phyloP scores from a whole-genome alignment of 2,329 filamentous ascomycete species.

The Cladobotryum protrusum region DNA sequence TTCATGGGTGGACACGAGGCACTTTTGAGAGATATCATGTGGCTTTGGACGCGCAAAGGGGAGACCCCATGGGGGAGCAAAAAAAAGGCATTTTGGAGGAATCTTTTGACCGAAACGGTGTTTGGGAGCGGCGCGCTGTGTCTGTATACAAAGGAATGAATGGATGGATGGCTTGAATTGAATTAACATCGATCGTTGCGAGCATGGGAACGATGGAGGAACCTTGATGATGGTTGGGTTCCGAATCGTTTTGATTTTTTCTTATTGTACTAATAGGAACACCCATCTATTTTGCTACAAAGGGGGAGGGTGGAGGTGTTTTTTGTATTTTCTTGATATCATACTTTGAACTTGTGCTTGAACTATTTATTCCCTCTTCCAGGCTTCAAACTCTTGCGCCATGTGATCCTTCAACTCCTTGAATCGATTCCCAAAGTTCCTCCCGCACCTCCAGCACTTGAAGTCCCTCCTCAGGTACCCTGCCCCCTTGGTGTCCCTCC shows the following conservation, averaged over 20 bases:
- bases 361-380: conserved; percentile 55
- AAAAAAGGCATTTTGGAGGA: too few species aligned
- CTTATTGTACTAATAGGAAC: background rate
- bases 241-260: too few species aligned
- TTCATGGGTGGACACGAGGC: background rate
- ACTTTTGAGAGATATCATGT: too few species aligned
- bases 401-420: conserved; percentile 69
- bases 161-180: background rate
- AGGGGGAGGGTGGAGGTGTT: background rate
- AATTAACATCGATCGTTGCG: too few species aligned
- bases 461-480: conserved; percentile 61
- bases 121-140: too few species aligned
- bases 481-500: conserved; percentile 50
- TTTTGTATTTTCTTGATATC: background rate
- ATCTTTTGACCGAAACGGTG: too few species aligned
- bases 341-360: background rate
- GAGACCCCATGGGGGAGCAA: too few species aligned
- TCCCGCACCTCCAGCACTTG: conserved; percentile 77
- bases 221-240: too few species aligned
- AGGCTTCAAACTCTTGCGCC: conserved; percentile 64
- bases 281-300: background rate
- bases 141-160: background rate
- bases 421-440: conserved; percentile 69
- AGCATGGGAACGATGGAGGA: too few species aligned
- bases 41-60: too few species aligned